Evolutionary conservation across 2,329 filamentous ascomycete species (phyloP).

Genomic region (Ophidiomyces ophidiicola): DNA sequence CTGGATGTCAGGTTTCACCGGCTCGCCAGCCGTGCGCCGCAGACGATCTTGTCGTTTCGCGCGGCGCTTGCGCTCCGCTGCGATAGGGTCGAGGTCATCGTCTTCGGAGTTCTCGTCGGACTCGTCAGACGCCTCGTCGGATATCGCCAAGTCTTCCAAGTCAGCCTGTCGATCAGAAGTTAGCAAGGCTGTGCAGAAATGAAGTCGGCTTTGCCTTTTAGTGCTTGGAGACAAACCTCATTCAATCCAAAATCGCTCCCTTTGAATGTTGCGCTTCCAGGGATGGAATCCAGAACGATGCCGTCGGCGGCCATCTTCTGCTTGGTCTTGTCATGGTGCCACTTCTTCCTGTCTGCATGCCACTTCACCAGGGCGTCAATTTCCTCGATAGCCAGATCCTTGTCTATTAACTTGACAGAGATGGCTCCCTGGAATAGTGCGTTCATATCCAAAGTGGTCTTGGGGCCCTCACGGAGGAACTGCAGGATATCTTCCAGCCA

Average conservation of each 20-base stretch:
- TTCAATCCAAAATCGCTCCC: conserved; percentile 83
- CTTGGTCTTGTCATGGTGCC: conserved; percentile 93
- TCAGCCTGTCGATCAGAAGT: conserved; percentile 42
- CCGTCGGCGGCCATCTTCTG: conserved; percentile 93
- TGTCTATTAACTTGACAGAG: conserved; percentile 55
- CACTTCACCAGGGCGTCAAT: conserved; percentile 79
- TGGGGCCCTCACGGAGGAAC: conserved; percentile 77
- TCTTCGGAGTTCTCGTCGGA: conserved; percentile 56
- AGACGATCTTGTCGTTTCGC: conserved; percentile 65
- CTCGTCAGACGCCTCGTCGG: conserved; percentile 56
- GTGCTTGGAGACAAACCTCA: conserved; percentile 41
- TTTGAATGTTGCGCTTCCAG: conserved; percentile 50
- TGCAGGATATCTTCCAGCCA: conserved; percentile 95
- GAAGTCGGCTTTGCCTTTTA: too few relatives aligned
- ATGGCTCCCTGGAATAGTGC: conserved; percentile 74
- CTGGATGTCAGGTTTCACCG: conserved; percentile 61
- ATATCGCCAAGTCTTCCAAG: conserved; percentile 72
- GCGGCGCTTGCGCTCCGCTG: conserved; percentile 67
- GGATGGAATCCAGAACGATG: conserved; percentile 35
- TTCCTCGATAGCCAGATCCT: conserved; percentile 59
- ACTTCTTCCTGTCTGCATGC: conserved; percentile 93
- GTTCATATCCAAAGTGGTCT: conserved; percentile 83
- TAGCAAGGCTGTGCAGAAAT: background rate
- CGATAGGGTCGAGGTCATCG: conserved; percentile 76
- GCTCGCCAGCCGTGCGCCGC: conserved; percentile 68